Percentiles rank a stretch among this genome's conserved stretches.
Evolutionary conservation across 2,329 filamentous ascomycete species (phyloP).

Genomic region (Epichloe sp.): DNA sequence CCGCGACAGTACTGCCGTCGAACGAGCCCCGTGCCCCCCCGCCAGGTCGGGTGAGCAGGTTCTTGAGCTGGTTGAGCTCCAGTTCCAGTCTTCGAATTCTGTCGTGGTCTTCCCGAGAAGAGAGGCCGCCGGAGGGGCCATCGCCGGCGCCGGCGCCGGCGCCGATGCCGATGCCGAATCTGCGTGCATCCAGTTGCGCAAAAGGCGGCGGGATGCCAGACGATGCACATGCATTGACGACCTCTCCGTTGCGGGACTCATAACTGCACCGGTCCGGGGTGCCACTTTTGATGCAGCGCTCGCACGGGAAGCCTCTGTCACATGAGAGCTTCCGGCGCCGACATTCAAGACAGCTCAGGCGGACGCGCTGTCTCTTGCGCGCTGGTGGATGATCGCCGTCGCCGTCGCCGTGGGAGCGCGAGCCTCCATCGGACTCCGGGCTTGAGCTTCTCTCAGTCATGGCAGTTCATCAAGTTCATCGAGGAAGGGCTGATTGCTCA

Average conservation of each 20-base stretch:
- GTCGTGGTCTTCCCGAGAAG: conserved; percentile 36
- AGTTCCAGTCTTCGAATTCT: conserved; percentile 46
- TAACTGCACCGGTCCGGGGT: conserved; percentile 47
- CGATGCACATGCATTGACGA: conserved; percentile 33
- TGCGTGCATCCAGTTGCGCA: conserved; percentile 27
- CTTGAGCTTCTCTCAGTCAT: conserved; percentile 24
- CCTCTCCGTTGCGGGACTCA: conserved; percentile 40
- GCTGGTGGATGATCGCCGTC: conserved; percentile 24
- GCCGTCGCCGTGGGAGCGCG: conserved; percentile 12
- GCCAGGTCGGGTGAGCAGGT: conserved; percentile 31
- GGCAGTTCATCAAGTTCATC: background rate
- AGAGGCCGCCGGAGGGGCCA: conserved; percentile 15
- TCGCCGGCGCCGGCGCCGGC: conserved; percentile 20
- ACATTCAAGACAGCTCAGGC: conserved; percentile 47
- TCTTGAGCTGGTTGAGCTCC: conserved; percentile 44
- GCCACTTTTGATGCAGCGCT: conserved; percentile 48
- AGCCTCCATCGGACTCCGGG: conserved; percentile 23
- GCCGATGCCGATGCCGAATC: conserved; percentile 20
- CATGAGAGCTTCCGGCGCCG: conserved; percentile 48
- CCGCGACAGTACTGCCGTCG: conserved; percentile 38
- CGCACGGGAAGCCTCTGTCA: conserved; percentile 47
- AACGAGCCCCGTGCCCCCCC: conserved; percentile 22
- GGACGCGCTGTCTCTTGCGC: conserved; percentile 45
- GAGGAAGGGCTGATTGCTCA: too few species aligned
- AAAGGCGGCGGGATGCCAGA: conserved; percentile 31